Percentiles rank a stretch among this genome's conserved stretches.
Conservation (phyloP, 345 rosid genomes). For the Mangifera indica region DNA sequence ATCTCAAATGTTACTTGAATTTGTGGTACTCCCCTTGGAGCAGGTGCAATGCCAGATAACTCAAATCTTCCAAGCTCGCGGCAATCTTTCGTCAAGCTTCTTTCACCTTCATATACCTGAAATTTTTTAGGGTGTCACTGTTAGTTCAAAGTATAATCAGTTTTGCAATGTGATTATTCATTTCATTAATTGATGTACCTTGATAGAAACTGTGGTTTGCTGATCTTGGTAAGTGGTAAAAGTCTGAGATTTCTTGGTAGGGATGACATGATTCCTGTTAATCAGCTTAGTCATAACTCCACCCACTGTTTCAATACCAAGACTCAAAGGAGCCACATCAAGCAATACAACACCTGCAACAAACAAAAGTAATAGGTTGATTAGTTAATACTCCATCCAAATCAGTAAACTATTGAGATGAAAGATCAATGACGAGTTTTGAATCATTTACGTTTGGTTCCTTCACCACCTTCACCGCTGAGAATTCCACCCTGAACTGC, state of each 20-base stretch:
- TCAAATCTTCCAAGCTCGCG: constrained; percentile 51
- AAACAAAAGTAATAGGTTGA: background rate
- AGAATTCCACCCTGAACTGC: constrained; percentile 33
- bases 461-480: constrained; percentile 34
- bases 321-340: constrained; percentile 48
- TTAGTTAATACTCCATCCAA: background rate
- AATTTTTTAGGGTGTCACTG: background rate
- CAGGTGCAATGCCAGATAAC: constrained; percentile 53
- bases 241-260: constrained; percentile 45
- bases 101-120: constrained; percentile 54
- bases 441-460: constrained; percentile 16
- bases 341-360: constrained; percentile 44
- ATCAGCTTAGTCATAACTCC: constrained; percentile 57
- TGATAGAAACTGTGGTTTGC: constrained; percentile 46
- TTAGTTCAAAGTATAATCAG: too few species aligned
- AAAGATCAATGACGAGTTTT: too few species aligned
- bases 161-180: too few species aligned
- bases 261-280: constrained; percentile 52
- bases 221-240: constrained; percentile 54
- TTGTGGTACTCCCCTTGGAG: constrained; percentile 61
- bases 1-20: constrained; percentile 54
- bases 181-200: too few species aligned
- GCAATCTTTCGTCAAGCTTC: constrained; percentile 51
- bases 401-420: too few species aligned
- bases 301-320: constrained; percentile 56